A percentile compares a stretch with the other conserved stretches of the same genome.
Conservation (phyloP, 1,284 basidiomycete species). For the Paramarasmius palmivorus region DNA sequence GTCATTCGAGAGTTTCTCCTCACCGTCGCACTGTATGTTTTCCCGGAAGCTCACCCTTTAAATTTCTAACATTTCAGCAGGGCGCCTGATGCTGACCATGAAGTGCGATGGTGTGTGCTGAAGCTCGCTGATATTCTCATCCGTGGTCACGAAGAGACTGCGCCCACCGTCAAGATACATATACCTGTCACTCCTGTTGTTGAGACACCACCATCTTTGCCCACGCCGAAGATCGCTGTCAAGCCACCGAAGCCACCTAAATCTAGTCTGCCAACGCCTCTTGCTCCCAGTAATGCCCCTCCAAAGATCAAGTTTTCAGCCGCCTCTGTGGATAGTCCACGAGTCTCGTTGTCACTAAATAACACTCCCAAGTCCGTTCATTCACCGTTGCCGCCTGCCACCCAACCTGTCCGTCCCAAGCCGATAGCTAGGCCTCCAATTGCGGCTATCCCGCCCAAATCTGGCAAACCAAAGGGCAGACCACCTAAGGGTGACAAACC, state of each 20-base stretch:
- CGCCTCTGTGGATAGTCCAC: slow-evolving; percentile 27
- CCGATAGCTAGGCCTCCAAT: slow-evolving; percentile 26
- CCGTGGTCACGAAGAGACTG: slow-evolving; percentile 76
- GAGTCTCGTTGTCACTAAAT: slow-evolving; percentile 23
- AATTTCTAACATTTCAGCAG: slow-evolving; percentile 36
- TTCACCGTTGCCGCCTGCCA: slow-evolving; percentile 25
- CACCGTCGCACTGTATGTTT: slow-evolving; percentile 75
- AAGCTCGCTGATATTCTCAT: slow-evolving; percentile 93
- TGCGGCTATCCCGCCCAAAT: too few relatives aligned
- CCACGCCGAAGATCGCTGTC: slow-evolving; percentile 48
- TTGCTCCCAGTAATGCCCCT: slow-evolving; percentile 40
- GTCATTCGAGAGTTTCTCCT: slow-evolving; percentile 78
- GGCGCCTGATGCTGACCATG: slow-evolving; percentile 74
- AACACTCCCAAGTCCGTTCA: slow-evolving; percentile 19
- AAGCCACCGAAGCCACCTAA: slow-evolving; percentile 45
- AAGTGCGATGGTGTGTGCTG: slow-evolving; percentile 89
- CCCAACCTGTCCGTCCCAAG: slow-evolving; percentile 19
- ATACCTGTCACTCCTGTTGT: slow-evolving; percentile 75
- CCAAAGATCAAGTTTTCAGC: slow-evolving; percentile 57
- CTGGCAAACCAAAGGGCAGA: too few relatives aligned
- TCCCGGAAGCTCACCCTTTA: slow-evolving; percentile 6
- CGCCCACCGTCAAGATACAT: slow-evolving; percentile 87
- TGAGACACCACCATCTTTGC: slow-evolving; percentile 58
- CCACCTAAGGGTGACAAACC: slow-evolving; percentile 33
- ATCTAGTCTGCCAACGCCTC: slow-evolving; percentile 44